Percentiles rank a stretch among this genome's conserved stretches.
These are phyloP conservation scores for Claviceps spartinae DNA, from an alignment of 2,329 filamentous ascomycete genomes.

Conservation along the genomic window DNA sequence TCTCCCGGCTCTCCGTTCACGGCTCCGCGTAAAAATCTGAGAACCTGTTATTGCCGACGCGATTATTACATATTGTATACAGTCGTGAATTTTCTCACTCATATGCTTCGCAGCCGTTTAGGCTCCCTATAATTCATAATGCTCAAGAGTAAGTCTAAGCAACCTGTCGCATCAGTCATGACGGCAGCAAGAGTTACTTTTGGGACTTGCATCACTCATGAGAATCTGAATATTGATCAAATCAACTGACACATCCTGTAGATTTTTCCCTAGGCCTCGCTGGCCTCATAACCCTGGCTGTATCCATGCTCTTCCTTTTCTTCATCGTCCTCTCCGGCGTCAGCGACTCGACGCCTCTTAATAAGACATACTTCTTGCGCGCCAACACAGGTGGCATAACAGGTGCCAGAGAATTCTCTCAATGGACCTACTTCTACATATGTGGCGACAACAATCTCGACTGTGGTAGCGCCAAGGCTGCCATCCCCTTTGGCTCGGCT, in stretches of 20 bases:
- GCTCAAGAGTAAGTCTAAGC: slow-evolving; percentile 9
- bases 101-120: neutral
- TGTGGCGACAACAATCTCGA: slow-evolving; percentile 52
- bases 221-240: neutral
- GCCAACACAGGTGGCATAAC: slow-evolving; percentile 62
- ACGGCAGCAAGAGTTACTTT: too few relatives aligned
- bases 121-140: slow-evolving; percentile 3
- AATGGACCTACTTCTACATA: slow-evolving; percentile 87
- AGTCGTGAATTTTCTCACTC: neutral
- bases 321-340: slow-evolving; percentile 46
- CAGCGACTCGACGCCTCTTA: slow-evolving; percentile 39
- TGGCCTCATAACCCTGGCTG: slow-evolving; percentile 35
- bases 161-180: too few relatives aligned
- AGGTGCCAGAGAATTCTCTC: slow-evolving; percentile 50
- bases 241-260: slow-evolving; percentile 9
- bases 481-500: slow-evolving; percentile 59
- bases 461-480: slow-evolving; percentile 50
- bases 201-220: neutral
- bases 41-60: too few relatives aligned
- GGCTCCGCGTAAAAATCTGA: neutral
- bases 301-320: slow-evolving; percentile 39
- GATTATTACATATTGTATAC: too few relatives aligned
- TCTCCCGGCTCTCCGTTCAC: neutral
- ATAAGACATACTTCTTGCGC: slow-evolving; percentile 73
- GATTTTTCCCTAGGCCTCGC: slow-evolving; percentile 28